Evolutionary conservation across 345 rosid genomes (phyloP).

Genomic region (Linum lewisii): DNA sequence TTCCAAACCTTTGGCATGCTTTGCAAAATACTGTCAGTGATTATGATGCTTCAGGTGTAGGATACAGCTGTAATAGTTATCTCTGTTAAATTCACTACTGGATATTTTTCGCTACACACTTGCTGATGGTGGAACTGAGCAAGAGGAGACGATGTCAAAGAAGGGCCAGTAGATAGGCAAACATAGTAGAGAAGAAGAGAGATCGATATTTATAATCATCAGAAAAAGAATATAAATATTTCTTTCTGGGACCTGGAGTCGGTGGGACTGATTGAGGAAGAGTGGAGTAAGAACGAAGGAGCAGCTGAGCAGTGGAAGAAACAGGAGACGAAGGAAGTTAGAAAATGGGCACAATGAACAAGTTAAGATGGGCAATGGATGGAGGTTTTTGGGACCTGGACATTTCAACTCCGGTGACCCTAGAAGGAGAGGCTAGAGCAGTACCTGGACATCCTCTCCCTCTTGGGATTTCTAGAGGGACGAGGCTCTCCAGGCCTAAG

Average conservation of each 20-base stretch:
- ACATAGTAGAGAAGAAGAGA: background rate
- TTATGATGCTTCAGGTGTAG: too few species aligned
- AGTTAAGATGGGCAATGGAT: conserved; percentile 72
- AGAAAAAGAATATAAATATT: background rate
- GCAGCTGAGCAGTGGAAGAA: background rate
- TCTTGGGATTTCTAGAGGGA: conserved; percentile 69
- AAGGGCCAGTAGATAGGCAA: too few species aligned
- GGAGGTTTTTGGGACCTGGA: conserved; percentile 84
- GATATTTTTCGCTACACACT: too few species aligned
- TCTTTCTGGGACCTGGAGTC: background rate
- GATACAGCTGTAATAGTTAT: too few species aligned
- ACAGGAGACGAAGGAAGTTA: background rate
- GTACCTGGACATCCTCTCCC: conserved; percentile 62
- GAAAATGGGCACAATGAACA: conserved; percentile 36
- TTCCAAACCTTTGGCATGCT: too few species aligned
- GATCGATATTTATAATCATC: background rate
- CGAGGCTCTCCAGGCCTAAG: conserved; percentile 55
- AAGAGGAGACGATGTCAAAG: too few species aligned
- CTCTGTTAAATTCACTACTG: too few species aligned
- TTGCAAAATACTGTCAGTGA: too few species aligned
- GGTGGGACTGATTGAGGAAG: background rate
- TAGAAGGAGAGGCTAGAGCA: conserved; percentile 63
- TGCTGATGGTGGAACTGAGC: too few species aligned
- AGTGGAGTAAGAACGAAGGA: background rate
- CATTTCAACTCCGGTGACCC: conserved; percentile 60